These are phyloP conservation scores for Phylloporus sp. DNA, from an alignment of 768 basidiomycete species.

Conservation along the genomic window DNA sequence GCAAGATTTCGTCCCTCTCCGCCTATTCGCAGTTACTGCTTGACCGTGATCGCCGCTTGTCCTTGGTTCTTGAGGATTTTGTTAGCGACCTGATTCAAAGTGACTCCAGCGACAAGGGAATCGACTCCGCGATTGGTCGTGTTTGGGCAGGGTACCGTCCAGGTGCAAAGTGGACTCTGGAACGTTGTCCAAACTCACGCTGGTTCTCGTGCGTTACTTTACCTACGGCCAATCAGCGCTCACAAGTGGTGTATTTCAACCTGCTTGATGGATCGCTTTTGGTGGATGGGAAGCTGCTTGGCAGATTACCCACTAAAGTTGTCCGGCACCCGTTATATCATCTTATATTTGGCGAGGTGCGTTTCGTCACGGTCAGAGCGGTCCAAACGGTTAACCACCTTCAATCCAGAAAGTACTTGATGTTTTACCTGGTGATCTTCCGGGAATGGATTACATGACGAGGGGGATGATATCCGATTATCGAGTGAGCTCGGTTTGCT, in stretches of 20 bases:
- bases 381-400: neutral
- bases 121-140: conserved; percentile 28
- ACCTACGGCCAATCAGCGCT: conserved; percentile 1
- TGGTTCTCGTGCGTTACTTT: conserved; percentile 30
- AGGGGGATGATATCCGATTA: conserved; percentile 12
- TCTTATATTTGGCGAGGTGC: conserved; percentile 19
- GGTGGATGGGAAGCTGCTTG: conserved; percentile 38
- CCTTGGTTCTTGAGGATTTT: conserved; percentile 23
- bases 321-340: conserved; percentile 17
- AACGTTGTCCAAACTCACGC: conserved; percentile 18
- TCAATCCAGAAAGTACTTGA: conserved; percentile 20
- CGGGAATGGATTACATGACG: conserved; percentile 26
- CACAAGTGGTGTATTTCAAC: conserved; percentile 38
- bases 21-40: conserved; percentile 22
- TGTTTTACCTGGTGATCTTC: conserved; percentile 21
- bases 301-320: conserved; percentile 33
- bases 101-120: conserved; percentile 11
- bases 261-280: conserved; percentile 39
- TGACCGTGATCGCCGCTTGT: conserved; percentile 31
- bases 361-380: neutral
- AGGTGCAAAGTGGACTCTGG: conserved; percentile 23
- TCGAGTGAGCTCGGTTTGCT: conserved; percentile 9
- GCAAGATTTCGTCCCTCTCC: neutral
- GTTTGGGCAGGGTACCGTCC: conserved; percentile 32
- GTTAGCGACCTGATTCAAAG: conserved; percentile 15